A percentile compares a stretch with the other conserved stretches of the same genome.
Evolutionary conservation across 371 early-diverging fungal species (phyloP).

Genomic region (Cokeromyces recurvatus): DNA sequence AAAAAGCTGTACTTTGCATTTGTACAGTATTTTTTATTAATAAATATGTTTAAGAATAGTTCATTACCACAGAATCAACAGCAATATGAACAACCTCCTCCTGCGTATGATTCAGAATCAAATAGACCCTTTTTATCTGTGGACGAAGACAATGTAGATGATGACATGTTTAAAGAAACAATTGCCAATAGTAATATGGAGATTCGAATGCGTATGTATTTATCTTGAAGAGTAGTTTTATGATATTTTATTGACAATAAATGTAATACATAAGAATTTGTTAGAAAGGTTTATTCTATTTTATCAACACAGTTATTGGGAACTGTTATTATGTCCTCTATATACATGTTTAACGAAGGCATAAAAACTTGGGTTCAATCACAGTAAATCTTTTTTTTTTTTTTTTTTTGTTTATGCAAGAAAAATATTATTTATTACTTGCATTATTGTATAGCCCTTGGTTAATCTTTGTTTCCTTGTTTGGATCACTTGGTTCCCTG

Average conservation of each 20-base stretch:
- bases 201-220: constrained; percentile 45
- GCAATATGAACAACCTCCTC: constrained; percentile 35
- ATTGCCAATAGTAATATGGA: constrained; percentile 48
- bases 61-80: background rate
- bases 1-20: no score
- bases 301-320: constrained; percentile 57
- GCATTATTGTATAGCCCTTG: constrained; percentile 22
- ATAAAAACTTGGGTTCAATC: constrained; percentile 50
- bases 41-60: constrained; percentile 2
- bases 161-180: constrained; percentile 57
- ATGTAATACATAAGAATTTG: no score
- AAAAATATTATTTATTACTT: no score
- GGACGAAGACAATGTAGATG: constrained; percentile 24
- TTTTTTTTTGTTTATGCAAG: no score
- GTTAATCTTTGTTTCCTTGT: constrained; percentile 31
- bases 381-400: no score
- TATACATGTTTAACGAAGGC: constrained; percentile 50
- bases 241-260: no score
- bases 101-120: constrained; percentile 33
- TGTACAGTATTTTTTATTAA: no score
- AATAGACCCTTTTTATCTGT: constrained; percentile 21
- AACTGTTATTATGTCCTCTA: constrained; percentile 49
- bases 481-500: constrained; percentile 47
- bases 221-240: no score
- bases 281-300: constrained; percentile 77